phyloP scores from a whole-genome alignment of 2,329 filamentous ascomycete species.

The Penicillium sp. region DNA sequence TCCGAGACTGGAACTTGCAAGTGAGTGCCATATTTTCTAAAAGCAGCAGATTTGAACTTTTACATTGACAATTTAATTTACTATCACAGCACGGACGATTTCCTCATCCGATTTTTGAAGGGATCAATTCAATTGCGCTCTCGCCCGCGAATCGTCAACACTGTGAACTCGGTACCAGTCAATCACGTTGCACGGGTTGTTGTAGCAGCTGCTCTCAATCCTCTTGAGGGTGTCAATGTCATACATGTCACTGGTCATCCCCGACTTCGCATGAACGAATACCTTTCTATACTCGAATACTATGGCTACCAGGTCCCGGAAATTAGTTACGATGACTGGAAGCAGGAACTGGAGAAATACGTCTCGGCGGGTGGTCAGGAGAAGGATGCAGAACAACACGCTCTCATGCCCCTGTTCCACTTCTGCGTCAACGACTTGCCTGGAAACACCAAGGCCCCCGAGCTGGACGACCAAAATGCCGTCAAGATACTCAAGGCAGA shows the following conservation, averaged over 20 bases:
- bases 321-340: conserved; percentile 67
- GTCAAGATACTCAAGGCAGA: conserved; percentile 62
- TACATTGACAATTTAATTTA: conserved; percentile 9
- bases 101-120: conserved; percentile 80
- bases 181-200: conserved; percentile 78
- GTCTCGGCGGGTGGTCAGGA: conserved; percentile 51
- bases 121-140: conserved; percentile 75
- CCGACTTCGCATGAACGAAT: conserved; percentile 72
- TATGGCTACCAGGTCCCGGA: conserved; percentile 71
- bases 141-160: conserved; percentile 76
- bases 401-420: conserved; percentile 71
- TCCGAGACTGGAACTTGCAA: conserved; percentile 54
- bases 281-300: conserved; percentile 63
- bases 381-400: conserved; percentile 62
- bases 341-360: conserved; percentile 62
- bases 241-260: conserved; percentile 78
- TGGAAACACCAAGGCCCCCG: conserved; percentile 64
- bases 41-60: neutral
- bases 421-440: conserved; percentile 70
- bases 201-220: conserved; percentile 67
- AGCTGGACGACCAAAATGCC: conserved; percentile 70
- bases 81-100: conserved; percentile 75
- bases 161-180: conserved; percentile 85
- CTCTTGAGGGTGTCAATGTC: conserved; percentile 58
- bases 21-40: conserved; percentile 4